phyloP scores from a whole-genome alignment of 768 basidiomycete species.

The Tubosaeta sp. region DNA sequence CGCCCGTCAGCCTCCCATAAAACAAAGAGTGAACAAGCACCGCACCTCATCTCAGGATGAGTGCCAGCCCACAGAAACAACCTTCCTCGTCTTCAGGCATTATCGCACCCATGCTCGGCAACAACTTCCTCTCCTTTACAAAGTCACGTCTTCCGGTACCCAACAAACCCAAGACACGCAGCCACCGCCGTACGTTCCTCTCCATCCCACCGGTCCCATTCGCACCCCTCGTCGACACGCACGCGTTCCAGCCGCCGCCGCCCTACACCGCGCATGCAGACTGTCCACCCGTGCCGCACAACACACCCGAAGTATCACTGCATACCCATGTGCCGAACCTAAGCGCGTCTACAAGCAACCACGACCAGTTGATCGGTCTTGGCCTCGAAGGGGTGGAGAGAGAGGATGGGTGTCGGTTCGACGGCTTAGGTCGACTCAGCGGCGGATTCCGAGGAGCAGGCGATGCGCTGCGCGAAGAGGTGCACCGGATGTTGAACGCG shows the following conservation, averaged over 20 bases:
- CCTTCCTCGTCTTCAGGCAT: not conserved
- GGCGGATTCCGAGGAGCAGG: conserved; percentile 18
- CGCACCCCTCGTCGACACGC: conserved; percentile 26
- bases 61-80: not conserved
- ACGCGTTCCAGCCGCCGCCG: conserved; percentile 24
- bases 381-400: conserved; percentile 26
- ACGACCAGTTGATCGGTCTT: conserved; percentile 15
- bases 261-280: conserved; percentile 15
- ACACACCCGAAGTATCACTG: conserved; percentile 18
- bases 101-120: conserved; percentile 7
- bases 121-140: conserved; percentile 17
- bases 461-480: conserved; percentile 16
- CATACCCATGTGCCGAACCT: not conserved
- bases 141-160: conserved; percentile 22
- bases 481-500: conserved; percentile 20
- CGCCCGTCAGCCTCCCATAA: not conserved
- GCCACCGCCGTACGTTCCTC: conserved; percentile 11
- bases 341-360: not conserved
- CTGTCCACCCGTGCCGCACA: conserved; percentile 23
- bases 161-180: conserved; percentile 14
- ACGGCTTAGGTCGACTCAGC: conserved; percentile 27
- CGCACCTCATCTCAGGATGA: not conserved
- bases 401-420: conserved; percentile 22
- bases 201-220: conserved; percentile 19
- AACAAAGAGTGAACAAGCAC: not conserved